Evolutionary conservation across 1,139 yeast species (phyloP).

Genomic region (Tardiomyces digboiensis): DNA sequence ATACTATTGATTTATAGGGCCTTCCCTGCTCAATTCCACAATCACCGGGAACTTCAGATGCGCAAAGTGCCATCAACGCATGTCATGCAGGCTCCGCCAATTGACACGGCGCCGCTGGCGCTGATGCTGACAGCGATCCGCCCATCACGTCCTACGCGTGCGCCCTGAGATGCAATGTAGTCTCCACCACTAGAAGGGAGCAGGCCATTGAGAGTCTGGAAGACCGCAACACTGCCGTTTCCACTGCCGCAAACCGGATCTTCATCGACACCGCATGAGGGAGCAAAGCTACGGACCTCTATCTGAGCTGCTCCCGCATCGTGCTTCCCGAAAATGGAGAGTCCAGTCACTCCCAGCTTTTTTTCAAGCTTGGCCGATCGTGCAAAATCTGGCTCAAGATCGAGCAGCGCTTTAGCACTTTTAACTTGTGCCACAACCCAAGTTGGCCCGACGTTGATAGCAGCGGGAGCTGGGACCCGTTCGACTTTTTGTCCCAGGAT

Average conservation of each 20-base stretch:
- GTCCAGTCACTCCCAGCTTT: not conserved
- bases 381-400: conserved; percentile 3
- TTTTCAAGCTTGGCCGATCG: conserved; percentile 2
- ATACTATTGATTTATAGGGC: too few species aligned
- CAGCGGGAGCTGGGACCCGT: not conserved
- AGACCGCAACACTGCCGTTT: conserved; percentile 12
- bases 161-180: conserved; percentile 10
- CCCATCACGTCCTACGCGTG: conserved; percentile 7
- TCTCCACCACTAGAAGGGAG: not conserved
- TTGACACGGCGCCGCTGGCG: not conserved
- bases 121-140: not conserved
- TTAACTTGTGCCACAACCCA: conserved; percentile 8
- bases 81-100: too few species aligned
- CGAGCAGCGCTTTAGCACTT: conserved; percentile 4
- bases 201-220: conserved; percentile 2
- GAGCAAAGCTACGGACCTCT: conserved; percentile 13
- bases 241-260: conserved; percentile 18
- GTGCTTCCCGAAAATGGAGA: too few species aligned
- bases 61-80: too few species aligned
- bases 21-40: too few species aligned
- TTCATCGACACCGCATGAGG: conserved; percentile 6
- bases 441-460: conserved; percentile 9
- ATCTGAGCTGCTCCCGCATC: too few species aligned
- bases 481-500: not conserved
- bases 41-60: too few species aligned